A percentile compares a stretch with the other conserved stretches of the same genome.
Evolutionary conservation across 495 filamentous ascomycete species (phyloP).

Genomic region (Margaritispora aquatica): DNA sequence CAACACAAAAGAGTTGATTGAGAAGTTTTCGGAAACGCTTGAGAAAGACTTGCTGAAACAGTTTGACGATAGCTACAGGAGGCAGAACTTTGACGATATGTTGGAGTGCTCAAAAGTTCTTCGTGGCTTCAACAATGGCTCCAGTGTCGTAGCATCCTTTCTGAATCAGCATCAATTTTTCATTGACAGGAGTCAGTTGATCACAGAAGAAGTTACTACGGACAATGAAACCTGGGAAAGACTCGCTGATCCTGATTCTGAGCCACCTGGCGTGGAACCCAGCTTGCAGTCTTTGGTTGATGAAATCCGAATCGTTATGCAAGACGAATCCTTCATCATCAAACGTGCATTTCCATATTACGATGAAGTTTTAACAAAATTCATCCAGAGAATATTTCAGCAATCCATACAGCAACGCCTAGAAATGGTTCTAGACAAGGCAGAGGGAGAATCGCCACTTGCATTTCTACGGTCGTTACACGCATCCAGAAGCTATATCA

Average conservation of each 20-base stretch:
- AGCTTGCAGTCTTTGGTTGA: conserved; percentile 87
- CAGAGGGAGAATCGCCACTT: conserved; percentile 79
- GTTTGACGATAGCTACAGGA: conserved; percentile 93
- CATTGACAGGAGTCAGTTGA: conserved; percentile 83
- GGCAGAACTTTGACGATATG: conserved; percentile 95
- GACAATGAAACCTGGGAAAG: conserved; percentile 85
- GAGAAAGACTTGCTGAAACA: conserved; percentile 94
- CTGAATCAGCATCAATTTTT: conserved; percentile 99
- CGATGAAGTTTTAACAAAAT: conserved; percentile 85
- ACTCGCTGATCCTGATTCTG: conserved; percentile 88
- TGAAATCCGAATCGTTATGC: conserved; percentile 91
- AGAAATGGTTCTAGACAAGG: conserved; percentile 95
- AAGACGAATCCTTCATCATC: conserved; percentile 94
- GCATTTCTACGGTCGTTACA: conserved; percentile 90
- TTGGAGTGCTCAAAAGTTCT: conserved; percentile 88
- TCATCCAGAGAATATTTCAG: conserved; percentile 93
- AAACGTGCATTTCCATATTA: conserved; percentile 93
- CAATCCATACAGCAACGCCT: conserved; percentile 94
- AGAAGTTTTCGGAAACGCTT: conserved; percentile 92
- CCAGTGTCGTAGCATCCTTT: conserved; percentile 88
- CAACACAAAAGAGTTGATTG: conserved; percentile 85
- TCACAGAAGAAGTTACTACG: conserved; percentile 80
- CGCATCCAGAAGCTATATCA: conserved; percentile 80
- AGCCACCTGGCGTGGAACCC: conserved; percentile 83
- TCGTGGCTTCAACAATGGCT: conserved; percentile 91